These are phyloP conservation scores for Leishmania mexicana DNA, from an alignment of 208 protist species.

Conservation along the genomic window DNA sequence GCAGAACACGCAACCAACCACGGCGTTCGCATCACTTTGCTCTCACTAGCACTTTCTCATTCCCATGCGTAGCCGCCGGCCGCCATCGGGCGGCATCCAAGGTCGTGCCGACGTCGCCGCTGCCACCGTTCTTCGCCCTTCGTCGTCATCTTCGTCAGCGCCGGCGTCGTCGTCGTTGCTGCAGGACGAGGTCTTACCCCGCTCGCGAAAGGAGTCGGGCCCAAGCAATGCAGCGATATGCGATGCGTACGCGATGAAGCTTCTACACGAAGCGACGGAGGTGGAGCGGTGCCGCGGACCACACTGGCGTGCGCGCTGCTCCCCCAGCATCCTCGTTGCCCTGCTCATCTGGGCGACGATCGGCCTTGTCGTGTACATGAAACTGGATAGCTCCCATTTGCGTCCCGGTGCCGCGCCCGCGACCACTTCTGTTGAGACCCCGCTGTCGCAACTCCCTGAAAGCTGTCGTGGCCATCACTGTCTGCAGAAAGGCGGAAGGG, in stretches of 20 bases:
- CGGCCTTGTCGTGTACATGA: conserved; percentile 18
- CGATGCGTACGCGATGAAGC: conserved; percentile 11
- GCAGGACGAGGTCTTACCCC: background rate
- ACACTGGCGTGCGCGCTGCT: conserved; percentile 18
- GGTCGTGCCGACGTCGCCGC: background rate
- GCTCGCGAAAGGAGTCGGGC: background rate
- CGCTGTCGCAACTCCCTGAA: conserved; percentile 5
- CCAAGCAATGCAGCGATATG: conserved; percentile 6
- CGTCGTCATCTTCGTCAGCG: background rate
- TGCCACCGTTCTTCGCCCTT: background rate
- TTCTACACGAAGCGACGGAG: conserved; percentile 11
- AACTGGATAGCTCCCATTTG: background rate
- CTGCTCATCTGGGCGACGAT: conserved; percentile 27
- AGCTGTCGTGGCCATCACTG: conserved; percentile 23
- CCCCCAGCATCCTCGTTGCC: conserved; percentile 15
- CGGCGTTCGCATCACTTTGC: background rate
- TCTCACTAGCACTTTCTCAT: background rate
- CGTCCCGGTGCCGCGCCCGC: too few species aligned
- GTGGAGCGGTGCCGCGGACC: background rate
- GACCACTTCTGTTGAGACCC: background rate
- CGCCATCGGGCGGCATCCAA: background rate
- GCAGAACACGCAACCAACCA: background rate
- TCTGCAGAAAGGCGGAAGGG: conserved; percentile 21
- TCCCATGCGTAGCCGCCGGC: background rate
- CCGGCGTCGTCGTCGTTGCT: background rate